Evolutionary conservation across 768 basidiomycete genomes (phyloP).

Genomic region (Mycena vitilis): DNA sequence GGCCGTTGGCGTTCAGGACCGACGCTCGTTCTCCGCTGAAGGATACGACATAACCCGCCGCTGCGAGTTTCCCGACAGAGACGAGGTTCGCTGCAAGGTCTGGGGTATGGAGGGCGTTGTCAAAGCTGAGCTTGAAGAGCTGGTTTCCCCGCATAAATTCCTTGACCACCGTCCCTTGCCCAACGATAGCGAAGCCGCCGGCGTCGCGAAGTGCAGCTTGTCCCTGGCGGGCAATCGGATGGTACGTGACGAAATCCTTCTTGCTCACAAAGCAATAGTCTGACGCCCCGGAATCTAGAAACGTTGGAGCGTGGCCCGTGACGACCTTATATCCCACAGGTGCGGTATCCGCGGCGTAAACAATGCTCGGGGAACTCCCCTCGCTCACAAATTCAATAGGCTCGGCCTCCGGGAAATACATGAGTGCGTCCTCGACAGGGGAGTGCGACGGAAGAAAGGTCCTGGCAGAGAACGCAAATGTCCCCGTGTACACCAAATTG

Average conservation of each 20-base stretch:
- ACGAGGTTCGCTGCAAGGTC: constrained; percentile 25
- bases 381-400: not conserved
- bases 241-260: constrained; percentile 18
- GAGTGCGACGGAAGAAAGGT: not conserved
- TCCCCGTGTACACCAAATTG: not conserved
- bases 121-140: constrained; percentile 7
- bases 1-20: not conserved
- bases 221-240: constrained; percentile 24
- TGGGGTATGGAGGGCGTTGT: constrained; percentile 24
- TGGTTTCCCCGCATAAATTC: constrained; percentile 28
- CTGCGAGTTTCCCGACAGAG: constrained; percentile 35
- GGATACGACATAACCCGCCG: not conserved
- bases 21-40: not conserved
- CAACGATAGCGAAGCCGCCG: constrained; percentile 38
- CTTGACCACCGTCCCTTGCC: constrained; percentile 38
- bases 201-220: constrained; percentile 36
- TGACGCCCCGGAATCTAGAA: constrained; percentile 14
- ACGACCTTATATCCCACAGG: not conserved
- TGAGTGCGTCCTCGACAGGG: not conserved
- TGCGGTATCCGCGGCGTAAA: not conserved
- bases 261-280: constrained; percentile 23
- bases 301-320: not conserved
- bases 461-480: not conserved
- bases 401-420: not conserved
- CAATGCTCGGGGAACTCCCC: not conserved